phyloP scores from a whole-genome alignment of 441 rosid genomes.

The Corymbia calophylla region DNA sequence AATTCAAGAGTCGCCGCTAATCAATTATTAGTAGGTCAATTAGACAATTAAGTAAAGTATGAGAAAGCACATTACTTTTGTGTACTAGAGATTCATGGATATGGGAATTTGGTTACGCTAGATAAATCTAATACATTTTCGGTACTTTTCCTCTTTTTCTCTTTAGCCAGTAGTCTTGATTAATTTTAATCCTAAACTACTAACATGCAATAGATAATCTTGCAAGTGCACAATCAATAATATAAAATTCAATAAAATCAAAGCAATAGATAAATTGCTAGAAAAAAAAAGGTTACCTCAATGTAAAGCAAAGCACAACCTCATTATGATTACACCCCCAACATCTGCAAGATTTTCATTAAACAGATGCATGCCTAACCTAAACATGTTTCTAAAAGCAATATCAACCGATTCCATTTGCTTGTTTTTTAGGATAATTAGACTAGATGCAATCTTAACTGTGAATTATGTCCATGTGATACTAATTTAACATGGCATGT shows the following conservation, averaged over 20 bases:
- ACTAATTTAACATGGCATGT: neutral
- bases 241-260: too few relatives aligned
- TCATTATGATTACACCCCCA: neutral
- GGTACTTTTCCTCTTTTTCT: neutral
- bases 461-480: neutral
- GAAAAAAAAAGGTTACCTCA: neutral
- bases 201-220: neutral
- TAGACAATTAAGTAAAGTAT: neutral
- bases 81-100: too few relatives aligned
- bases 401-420: neutral
- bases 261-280: neutral
- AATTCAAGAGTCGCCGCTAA: fast-evolving
- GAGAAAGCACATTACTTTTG: neutral
- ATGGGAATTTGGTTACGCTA: too few relatives aligned
- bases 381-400: neutral
- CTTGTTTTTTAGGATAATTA: too few relatives aligned
- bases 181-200: neutral
- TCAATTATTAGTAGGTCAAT: neutral
- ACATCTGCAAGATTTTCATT: neutral
- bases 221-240: too few relatives aligned
- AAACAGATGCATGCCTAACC: neutral
- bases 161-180: neutral
- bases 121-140: too few relatives aligned
- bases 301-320: neutral
- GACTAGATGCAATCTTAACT: neutral